Evolutionary conservation across 2,329 filamentous ascomycete species (phyloP).

Genomic region (Rhexocercosporidium sp.): DNA sequence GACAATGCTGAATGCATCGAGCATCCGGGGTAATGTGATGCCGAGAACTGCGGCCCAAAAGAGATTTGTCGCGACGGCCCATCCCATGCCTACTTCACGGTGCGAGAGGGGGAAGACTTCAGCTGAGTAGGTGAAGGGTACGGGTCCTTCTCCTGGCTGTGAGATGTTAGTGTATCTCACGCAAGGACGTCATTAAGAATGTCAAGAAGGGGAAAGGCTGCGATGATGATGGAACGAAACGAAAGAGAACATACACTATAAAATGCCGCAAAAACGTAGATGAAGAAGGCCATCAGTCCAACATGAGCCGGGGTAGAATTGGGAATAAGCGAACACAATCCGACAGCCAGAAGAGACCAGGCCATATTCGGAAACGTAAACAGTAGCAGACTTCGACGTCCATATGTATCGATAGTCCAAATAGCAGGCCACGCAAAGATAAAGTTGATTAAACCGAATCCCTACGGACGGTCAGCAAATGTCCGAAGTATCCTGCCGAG

Average conservation of each 20-base stretch:
- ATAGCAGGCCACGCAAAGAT: constrained; percentile 63
- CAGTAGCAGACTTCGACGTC: constrained; percentile 59
- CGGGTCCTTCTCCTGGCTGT: constrained; percentile 62
- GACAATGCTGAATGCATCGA: constrained; percentile 32
- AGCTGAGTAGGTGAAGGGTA: constrained; percentile 66
- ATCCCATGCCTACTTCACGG: constrained; percentile 67
- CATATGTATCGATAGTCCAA: constrained; percentile 68
- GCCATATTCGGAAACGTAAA: constrained; percentile 73
- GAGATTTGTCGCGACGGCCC: constrained; percentile 65
- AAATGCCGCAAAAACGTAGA: constrained; percentile 69
- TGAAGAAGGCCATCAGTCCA: constrained; percentile 62
- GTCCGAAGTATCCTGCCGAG: no score
- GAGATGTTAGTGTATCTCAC: background rate
- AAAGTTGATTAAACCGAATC: constrained; percentile 70
- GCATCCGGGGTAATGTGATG: constrained; percentile 50
- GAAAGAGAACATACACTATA: constrained; percentile 45
- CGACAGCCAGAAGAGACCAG: constrained; percentile 67
- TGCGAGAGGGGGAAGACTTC: constrained; percentile 69
- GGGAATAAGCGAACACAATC: constrained; percentile 59
- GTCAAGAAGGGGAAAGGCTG: background rate
- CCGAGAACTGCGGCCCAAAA: constrained; percentile 65
- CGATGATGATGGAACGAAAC: no score
- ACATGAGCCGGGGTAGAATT: constrained; percentile 49
- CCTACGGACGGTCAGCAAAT: constrained; percentile 45
- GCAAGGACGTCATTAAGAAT: background rate